Evolutionary conservation across 2,329 filamentous ascomycete genomes (phyloP).

Genomic region (Penicillium sp.): DNA sequence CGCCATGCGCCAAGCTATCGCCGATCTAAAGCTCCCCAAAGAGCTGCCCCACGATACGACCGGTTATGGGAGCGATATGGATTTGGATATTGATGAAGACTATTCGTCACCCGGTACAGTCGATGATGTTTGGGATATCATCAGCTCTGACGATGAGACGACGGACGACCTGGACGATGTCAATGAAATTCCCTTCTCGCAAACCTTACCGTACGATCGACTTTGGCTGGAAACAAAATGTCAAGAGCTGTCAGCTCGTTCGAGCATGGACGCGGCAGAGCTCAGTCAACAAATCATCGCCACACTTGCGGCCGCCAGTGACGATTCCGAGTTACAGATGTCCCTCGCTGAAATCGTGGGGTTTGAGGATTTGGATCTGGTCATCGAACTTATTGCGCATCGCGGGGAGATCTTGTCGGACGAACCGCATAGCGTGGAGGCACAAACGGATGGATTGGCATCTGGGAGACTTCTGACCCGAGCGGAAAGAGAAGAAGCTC

Average conservation of each 20-base stretch:
- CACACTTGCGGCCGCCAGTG: slow-evolving; percentile 67
- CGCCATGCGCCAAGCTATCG: slow-evolving; percentile 83
- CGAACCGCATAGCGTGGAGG: slow-evolving; percentile 30
- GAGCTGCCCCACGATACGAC: slow-evolving; percentile 42
- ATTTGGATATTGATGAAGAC: slow-evolving; percentile 64
- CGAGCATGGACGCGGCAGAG: slow-evolving; percentile 67
- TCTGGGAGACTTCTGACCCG: slow-evolving; percentile 66
- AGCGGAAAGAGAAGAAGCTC: slow-evolving; percentile 73
- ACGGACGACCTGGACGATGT: slow-evolving; percentile 64
- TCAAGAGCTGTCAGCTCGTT: slow-evolving; percentile 60
- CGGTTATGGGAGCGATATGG: slow-evolving; percentile 54
- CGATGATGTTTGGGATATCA: slow-evolving; percentile 91
- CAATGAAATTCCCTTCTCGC: slow-evolving; percentile 39
- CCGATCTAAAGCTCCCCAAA: slow-evolving; percentile 63
- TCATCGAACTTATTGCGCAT: slow-evolving; percentile 84
- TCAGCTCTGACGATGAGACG: slow-evolving; percentile 70
- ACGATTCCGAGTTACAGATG: slow-evolving; percentile 88
- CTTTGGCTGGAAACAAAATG: slow-evolving; percentile 75
- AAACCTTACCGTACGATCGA: slow-evolving; percentile 51
- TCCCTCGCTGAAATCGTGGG: slow-evolving; percentile 86
- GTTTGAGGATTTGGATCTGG: slow-evolving; percentile 89
- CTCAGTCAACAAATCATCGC: slow-evolving; percentile 76
- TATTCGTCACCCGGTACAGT: slow-evolving; percentile 60
- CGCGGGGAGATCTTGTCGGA: slow-evolving; percentile 64
- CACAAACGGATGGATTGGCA: slow-evolving; percentile 46